Evolutionary conservation across 1,284 basidiomycete genomes (phyloP), one percentile per base, ranked within the genome.

Genomic region (Ustilago trichophora): DNA sequence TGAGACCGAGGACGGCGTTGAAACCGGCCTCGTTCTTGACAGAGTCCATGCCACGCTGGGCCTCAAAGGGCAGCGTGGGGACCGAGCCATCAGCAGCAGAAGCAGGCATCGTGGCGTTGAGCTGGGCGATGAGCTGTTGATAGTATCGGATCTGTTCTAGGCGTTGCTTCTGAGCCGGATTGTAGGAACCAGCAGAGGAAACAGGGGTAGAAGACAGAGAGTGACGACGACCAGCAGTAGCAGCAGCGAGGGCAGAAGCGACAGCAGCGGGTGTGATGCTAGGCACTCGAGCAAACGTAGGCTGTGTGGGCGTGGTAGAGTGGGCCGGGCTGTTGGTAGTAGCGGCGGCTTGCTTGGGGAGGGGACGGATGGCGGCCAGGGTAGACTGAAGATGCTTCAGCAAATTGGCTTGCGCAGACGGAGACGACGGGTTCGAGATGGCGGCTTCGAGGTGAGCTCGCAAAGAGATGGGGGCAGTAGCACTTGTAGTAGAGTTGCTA

Each of bases 1-100:
- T 69, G 47, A 69, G 59, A 50, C 66, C 66, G 49, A 69, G 40
- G 5, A 50, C 60, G 55, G 66, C 59, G 66, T 69, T 64, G 59
- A 69, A 59, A 52, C 55, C 66, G 32, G 46, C 2, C 11, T 64
- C 56, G 51, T 15, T 42, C 66, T 69, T 64, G 48, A 42, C 33
- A 35, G 44, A 34, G 49, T 64, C 66, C 46, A 45, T 37, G 32
- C n/a, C 40, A 57, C 55, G 55, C n/a, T n/a, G n/a, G 16, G 66
- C 66, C 55, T 43, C 66, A 33, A 68, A 57, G 32, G 55, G 52
- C 48, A 58, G 43, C 59, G 49, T 45, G 48, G 42, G 41, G 47
- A 56, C 52, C 43, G 48, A 52, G 47, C 46, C 55, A 50, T 54
- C 55, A 55, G 53, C 34, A 60, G 57, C 49, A 45, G n/a, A n/a